A percentile compares a stretch with the other conserved stretches of the same genome.
phyloP scores from a whole-genome alignment of 306 rosid species.

The Cucurbita pepo region DNA sequence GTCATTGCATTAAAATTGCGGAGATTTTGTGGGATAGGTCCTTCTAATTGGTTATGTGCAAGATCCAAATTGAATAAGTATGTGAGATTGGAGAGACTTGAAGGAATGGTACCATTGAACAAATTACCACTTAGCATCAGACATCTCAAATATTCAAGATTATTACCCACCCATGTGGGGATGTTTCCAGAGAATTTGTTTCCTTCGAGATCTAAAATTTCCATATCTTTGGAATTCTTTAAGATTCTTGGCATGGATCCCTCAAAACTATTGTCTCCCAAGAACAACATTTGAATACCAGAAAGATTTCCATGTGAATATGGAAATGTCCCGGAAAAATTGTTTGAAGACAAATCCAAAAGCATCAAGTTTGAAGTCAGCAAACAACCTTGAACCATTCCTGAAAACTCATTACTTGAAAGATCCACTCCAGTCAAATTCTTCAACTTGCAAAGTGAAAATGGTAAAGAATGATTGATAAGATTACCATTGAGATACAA shows the following conservation, averaged over 20 bases:
- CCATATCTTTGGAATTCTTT: neutral
- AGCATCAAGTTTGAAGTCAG: neutral
- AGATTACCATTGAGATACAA: neutral
- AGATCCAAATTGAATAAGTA: constrained; percentile 1
- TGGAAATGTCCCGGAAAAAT: constrained; percentile 2
- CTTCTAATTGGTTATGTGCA: neutral
- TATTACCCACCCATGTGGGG: neutral
- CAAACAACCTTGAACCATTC: neutral
- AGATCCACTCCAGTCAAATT: neutral
- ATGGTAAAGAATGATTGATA: neutral
- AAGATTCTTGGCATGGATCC: constrained; percentile 1
- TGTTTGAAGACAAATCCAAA: neutral
- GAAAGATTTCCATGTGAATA: neutral
- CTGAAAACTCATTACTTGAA: neutral
- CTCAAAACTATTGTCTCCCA: neutral
- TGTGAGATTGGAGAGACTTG: neutral
- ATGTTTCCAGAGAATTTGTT: neutral
- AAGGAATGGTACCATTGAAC: neutral
- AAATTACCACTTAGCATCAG: neutral
- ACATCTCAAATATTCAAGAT: neutral
- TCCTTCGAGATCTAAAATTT: neutral
- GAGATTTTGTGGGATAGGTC: neutral
- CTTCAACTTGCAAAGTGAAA: neutral
- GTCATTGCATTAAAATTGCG: neutral
- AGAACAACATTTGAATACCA: neutral